Evolutionary conservation across 148 eudicot species (phyloP).

Genomic region (Simmondsia chinensis): DNA sequence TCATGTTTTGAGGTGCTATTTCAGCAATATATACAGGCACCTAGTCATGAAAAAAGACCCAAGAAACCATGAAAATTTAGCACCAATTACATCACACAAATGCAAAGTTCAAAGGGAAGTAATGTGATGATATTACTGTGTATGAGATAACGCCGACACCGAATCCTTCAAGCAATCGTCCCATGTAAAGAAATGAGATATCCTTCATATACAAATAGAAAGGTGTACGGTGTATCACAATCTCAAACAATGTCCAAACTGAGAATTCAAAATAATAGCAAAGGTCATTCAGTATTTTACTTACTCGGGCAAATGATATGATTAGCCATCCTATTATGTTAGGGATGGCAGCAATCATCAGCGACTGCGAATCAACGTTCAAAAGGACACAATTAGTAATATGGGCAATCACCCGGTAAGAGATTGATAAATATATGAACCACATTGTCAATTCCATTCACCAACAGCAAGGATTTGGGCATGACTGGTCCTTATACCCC

Average conservation of each 20-base stretch:
- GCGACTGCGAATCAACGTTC: conserved; percentile 27
- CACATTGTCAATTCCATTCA: too few relatives aligned
- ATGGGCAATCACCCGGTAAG: too few relatives aligned
- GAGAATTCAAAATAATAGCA: background rate
- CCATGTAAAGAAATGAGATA: conserved; percentile 82
- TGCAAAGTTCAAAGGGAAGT: too few relatives aligned
- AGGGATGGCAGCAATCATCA: conserved; percentile 61
- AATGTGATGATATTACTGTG: conserved; percentile 30
- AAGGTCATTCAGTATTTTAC: conserved; percentile 8
- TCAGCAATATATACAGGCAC: conserved; percentile 94
- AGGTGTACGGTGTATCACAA: background rate
- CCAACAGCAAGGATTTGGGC: too few relatives aligned
- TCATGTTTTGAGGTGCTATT: conserved; percentile 80
- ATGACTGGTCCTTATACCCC: too few relatives aligned
- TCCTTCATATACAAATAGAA: conserved; percentile 53
- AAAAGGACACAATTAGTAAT: background rate
- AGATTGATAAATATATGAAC: too few relatives aligned
- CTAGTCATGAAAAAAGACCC: conserved; percentile 27
- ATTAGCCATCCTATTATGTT: conserved; percentile 55
- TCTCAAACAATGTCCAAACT: too few relatives aligned
- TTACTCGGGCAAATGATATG: conserved; percentile 49
- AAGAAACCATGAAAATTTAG: too few relatives aligned
- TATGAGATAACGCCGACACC: conserved; percentile 94
- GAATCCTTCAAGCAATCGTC: conserved; percentile 80
- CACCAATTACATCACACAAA: too few relatives aligned